Base-by-base conservation (phyloP, 306 rosid species). In the Leucaena leucocephala region DNA sequence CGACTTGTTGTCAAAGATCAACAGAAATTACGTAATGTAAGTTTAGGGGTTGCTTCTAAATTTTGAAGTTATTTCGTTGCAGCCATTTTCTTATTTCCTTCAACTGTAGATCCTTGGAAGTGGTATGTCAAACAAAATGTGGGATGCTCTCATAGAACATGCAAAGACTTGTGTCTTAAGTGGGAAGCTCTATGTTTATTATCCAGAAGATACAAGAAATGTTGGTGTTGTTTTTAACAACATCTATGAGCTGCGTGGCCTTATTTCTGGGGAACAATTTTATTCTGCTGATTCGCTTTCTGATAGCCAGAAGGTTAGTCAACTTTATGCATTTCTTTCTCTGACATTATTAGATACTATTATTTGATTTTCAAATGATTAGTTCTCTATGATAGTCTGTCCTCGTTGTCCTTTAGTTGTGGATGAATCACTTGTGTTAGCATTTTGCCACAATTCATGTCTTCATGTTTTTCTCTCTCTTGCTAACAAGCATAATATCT, bases 61-160 rank as follows among this genome's bases (percentile, higher is more conserved):
- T 59, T 75, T 80, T 75, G 40, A 69, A 72, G 27, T 79, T 80
- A 43, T 73, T 84, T 75, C 73, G 38, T 54, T 78, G 50, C 75
- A 36, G 33, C 22, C 57, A 55, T 57, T 43, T 55, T 77, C 83
- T 83, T 50, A 85, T 82, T 72, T 72, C 36, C 52, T 75, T 82
- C 72, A 78, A 87, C 77, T 87, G 79, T 75, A 96, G 99, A 96
- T 91, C 78, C 99, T 96, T 78, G 99, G 99, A 76, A 93, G 99
- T 78, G 99, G 99, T 21, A 96, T 96, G 99, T 96, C 99, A 73
- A 96, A 96, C 87, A 96, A 89, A 89, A 96, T 96, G 99, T 96
- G 99, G 99, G 99, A 96, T 4, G 98, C 98, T 78, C 98, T 96
- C 76, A 4, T 96, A 74, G 99, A 96, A 10, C 99, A 96, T 88